Conservation (phyloP, 371 early-diverging fungal genomes). For the Lichtheimia ornata region DNA sequence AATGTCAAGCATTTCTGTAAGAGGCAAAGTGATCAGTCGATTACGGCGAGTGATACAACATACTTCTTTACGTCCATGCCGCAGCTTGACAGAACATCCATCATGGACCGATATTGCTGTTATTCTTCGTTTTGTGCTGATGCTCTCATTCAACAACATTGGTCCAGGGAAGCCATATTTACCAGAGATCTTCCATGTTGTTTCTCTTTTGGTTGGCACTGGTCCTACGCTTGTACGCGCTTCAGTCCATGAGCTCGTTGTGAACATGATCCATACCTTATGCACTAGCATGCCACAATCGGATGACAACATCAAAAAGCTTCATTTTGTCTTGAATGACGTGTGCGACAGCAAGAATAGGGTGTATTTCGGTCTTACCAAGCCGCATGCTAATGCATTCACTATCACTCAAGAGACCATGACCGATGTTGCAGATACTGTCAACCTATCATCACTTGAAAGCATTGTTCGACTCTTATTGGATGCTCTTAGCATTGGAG, state of each 20-base stretch:
- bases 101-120: slow-evolving; percentile 90
- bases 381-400: slow-evolving; percentile 74
- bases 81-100: slow-evolving; percentile 74
- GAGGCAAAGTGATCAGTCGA: slow-evolving; percentile 83
- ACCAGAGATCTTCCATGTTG: slow-evolving; percentile 86
- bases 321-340: slow-evolving; percentile 64
- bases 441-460: slow-evolving; percentile 77
- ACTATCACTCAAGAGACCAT: slow-evolving; percentile 66
- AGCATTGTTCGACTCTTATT: slow-evolving; percentile 75
- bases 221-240: slow-evolving; percentile 84
- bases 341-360: slow-evolving; percentile 79
- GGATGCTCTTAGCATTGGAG: slow-evolving; percentile 79
- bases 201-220: slow-evolving; percentile 79
- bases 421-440: slow-evolving; percentile 64
- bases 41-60: slow-evolving; percentile 72
- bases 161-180: slow-evolving; percentile 69
- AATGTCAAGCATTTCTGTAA: slow-evolving; percentile 73
- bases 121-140: slow-evolving; percentile 81
- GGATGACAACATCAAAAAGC: slow-evolving; percentile 59
- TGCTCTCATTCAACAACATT: slow-evolving; percentile 86
- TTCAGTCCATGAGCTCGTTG: slow-evolving; percentile 88
- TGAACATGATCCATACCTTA: slow-evolving; percentile 87
- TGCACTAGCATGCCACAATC: slow-evolving; percentile 69
- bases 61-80: slow-evolving; percentile 72
- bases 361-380: slow-evolving; percentile 79